Conservation (phyloP, 495 filamentous ascomycete species). For the Podospora pseudocomata region DNA sequence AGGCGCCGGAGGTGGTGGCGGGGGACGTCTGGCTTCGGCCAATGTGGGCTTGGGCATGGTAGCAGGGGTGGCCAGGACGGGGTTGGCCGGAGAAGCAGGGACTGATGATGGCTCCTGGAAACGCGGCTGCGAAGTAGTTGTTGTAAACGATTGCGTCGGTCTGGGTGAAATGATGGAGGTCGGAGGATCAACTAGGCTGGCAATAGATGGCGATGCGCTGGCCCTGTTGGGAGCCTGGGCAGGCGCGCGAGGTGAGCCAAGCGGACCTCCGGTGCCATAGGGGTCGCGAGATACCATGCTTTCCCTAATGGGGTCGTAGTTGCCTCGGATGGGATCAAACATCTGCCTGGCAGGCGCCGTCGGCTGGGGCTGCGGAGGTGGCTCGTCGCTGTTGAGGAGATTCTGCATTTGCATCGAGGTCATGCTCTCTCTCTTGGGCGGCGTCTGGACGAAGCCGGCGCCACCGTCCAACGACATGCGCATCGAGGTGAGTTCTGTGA, state of each 20-base stretch:
- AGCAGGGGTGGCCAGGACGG: constrained; percentile 26
- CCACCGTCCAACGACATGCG: constrained; percentile 30
- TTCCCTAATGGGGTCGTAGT: constrained; percentile 56
- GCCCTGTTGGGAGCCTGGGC: constrained; percentile 57
- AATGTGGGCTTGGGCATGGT: constrained; percentile 35
- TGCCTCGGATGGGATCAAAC: constrained; percentile 81
- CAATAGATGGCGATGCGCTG: constrained; percentile 84
- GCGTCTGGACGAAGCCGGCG: constrained; percentile 24
- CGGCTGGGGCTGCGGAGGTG: constrained; percentile 34
- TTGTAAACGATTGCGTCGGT: constrained; percentile 42
- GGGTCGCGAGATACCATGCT: constrained; percentile 46
- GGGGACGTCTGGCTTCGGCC: constrained; percentile 34
- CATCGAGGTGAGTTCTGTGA: constrained; percentile 40
- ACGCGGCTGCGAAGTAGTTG: constrained; percentile 26
- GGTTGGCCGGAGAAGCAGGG: constrained; percentile 32
- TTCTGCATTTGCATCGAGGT: constrained; percentile 51
- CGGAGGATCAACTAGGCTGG: constrained; percentile 79
- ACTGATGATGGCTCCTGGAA: constrained; percentile 31
- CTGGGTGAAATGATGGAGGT: constrained; percentile 43
- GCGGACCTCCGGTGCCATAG: constrained; percentile 47
- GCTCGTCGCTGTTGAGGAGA: constrained; percentile 49
- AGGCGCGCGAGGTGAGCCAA: constrained; percentile 53
- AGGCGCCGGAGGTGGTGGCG: constrained; percentile 29
- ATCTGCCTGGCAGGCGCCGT: constrained; percentile 65
- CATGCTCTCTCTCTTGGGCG: constrained; percentile 38